Conservation (phyloP, 2,329 filamentous ascomycete species). For the Pseudodiploospora longispora region DNA sequence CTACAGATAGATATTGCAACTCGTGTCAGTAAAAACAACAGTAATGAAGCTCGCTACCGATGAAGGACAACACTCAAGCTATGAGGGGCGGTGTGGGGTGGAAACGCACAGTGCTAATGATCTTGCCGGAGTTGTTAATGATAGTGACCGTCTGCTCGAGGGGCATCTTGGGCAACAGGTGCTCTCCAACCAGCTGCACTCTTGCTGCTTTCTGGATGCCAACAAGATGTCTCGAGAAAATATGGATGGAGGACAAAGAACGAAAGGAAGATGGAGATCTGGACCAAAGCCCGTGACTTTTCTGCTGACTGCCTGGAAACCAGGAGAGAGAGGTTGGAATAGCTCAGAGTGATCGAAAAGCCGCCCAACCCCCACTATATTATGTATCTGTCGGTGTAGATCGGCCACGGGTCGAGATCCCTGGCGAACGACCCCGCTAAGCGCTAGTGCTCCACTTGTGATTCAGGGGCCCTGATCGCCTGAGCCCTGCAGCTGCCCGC, state of each 20-base stretch:
- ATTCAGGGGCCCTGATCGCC: no score
- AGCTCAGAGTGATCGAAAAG: no score
- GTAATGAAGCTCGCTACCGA: neutral
- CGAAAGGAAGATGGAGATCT: neutral
- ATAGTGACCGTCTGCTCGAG: conserved; percentile 72
- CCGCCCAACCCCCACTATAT: no score
- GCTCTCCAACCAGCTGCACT: neutral
- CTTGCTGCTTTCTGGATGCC: neutral
- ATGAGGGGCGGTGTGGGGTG: neutral
- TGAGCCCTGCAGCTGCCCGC: no score
- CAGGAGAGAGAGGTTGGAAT: no score
- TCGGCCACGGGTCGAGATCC: no score
- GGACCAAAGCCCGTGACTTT: no score
- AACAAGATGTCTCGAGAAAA: neutral
- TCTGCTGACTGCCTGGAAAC: no score
- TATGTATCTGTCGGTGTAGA: no score
- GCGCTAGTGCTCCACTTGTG: no score
- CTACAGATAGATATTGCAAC: conserved; percentile 33
- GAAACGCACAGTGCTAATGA: conserved; percentile 71
- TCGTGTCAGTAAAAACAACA: neutral
- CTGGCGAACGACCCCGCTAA: no score
- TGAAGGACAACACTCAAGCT: conserved; percentile 4
- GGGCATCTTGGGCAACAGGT: conserved; percentile 22
- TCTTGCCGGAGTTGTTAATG: conserved; percentile 83
- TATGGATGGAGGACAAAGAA: conserved; percentile 1